Percentiles rank a stretch among this genome's conserved stretches.
Conservation (phyloP, 352 stramenopile genomes). For the Pythium grandisporangium region DNA sequence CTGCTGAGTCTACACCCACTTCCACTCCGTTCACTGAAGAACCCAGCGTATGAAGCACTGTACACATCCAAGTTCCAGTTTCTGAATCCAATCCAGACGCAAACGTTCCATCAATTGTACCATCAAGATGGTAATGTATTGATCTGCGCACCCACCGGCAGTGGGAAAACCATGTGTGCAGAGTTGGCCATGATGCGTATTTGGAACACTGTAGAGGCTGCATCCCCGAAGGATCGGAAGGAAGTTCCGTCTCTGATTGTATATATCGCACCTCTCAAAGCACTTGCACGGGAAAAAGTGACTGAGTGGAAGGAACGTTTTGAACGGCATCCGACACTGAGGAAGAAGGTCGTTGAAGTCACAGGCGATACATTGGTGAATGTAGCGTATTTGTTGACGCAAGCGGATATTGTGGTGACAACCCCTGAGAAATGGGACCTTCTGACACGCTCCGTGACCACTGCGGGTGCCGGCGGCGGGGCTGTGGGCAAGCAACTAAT, state of each 20-base stretch:
- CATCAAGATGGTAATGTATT: constrained; percentile 94
- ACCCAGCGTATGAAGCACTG: constrained; percentile 87
- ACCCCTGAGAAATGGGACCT: constrained; percentile 98
- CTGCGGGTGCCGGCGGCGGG: too few species aligned
- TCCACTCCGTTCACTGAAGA: constrained; percentile 88
- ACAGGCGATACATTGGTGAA: constrained; percentile 96
- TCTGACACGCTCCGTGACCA: constrained; percentile 88
- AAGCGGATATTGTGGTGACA: constrained; percentile 95
- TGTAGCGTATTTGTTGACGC: constrained; percentile 76
- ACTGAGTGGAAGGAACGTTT: constrained; percentile 95
- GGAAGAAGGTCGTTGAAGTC: constrained; percentile 94
- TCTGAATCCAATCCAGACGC: constrained; percentile 95
- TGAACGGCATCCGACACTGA: constrained; percentile 64
- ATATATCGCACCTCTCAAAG: constrained; percentile 98
- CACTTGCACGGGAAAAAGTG: constrained; percentile 94
- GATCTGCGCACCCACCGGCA: constrained; percentile 94
- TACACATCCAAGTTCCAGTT: constrained; percentile 86
- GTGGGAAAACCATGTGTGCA: constrained; percentile 95
- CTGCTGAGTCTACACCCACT: constrained; percentile 94
- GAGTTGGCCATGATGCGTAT: constrained; percentile 97
- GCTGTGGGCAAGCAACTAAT: constrained; percentile 63
- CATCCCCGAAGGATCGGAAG: constrained; percentile 18
- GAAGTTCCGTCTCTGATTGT: constrained; percentile 70
- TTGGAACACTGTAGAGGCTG: constrained; percentile 44
- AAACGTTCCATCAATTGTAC: constrained; percentile 97